Evolutionary conservation across 2,329 filamentous ascomycete genomes (phyloP), one percentile per base, ranked within the genome.

Genomic region (Penicillium psychrosexuale): DNA sequence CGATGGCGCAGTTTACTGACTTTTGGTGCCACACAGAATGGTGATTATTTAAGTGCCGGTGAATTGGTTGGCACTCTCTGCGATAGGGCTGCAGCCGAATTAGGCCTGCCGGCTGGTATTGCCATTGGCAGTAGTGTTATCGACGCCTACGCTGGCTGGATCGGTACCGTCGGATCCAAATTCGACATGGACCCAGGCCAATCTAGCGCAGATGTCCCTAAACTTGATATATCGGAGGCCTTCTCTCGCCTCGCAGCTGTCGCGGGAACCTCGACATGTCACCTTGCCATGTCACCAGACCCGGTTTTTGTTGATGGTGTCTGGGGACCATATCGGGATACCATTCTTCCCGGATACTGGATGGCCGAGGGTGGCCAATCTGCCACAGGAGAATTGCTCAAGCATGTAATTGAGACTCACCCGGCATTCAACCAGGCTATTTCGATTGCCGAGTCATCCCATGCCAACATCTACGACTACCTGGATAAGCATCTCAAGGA

Each of bases 101-200:
- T 99, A 57, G 93, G 94, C 8, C 82, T 99, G 3, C 88, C 88
- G 5, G 81, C 88, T 19, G 93, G 92, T 37, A 94, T 97, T 64
- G 91, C 94, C 17, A 89, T 99, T 52, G 94, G 94, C 51, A 96
- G 91, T 68, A 92, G 92, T 73, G 94, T 99, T 61, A 99, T 99
- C 69, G 94, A 99, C 72, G 94, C 94, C 17, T 99, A 99, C 68
- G 94, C 94, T 56, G 94, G 94, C 61, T 99, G 94, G 94, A 94
- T 99, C 64, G 94, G 94, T 58, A 97, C 94, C 1, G 94, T 99
- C n/a, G 94, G 94, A 55, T 93, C 94, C 57, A 97, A 97, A 74
- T 90, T 97, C 65, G 83, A 91, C 62, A 82, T 95, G 15, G 80
- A 82, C 38, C 77, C 80, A 54, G 84, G 88, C 53, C 82, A 88